phyloP scores from a whole-genome alignment of 495 filamentous ascomycete species.

The Cairneyella variabilis region DNA sequence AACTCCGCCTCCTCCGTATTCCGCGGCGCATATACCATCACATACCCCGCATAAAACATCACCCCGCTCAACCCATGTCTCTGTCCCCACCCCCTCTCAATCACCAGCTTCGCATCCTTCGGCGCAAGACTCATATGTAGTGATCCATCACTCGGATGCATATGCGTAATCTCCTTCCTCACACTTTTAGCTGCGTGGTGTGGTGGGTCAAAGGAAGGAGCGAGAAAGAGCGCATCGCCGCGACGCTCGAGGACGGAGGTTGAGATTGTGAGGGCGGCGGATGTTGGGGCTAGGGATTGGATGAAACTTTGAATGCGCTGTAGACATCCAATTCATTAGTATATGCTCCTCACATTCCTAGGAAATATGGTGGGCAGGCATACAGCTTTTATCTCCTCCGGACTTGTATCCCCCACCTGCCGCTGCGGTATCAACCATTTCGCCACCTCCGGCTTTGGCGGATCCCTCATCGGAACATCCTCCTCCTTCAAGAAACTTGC shows the following conservation, averaged over 20 bases:
- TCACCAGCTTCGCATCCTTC: constrained; percentile 29
- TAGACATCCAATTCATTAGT: background rate
- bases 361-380: too few relatives aligned
- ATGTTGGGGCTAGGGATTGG: constrained; percentile 16
- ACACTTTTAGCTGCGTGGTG: constrained; percentile 3
- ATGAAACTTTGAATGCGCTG: constrained; percentile 5
- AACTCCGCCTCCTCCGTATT: constrained; percentile 27
- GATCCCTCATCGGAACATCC: background rate
- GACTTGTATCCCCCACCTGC: constrained; percentile 19
- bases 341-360: too few relatives aligned
- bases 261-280: constrained; percentile 18
- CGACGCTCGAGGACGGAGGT: constrained; percentile 27
- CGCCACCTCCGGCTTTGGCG: constrained; percentile 24
- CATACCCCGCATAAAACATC: constrained; percentile 25
- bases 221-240: constrained; percentile 25
- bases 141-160: constrained; percentile 33
- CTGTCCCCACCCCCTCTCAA: constrained; percentile 32
- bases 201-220: background rate
- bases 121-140: constrained; percentile 29
- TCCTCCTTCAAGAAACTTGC: background rate
- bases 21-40: constrained; percentile 34
- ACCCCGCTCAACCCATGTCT: constrained; percentile 27
- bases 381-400: background rate
- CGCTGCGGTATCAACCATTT: constrained; percentile 32
- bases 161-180: constrained; percentile 30